Base-by-base conservation (phyloP, 352 stramenopile genomes). In the Phytopythium boreale region DNA sequence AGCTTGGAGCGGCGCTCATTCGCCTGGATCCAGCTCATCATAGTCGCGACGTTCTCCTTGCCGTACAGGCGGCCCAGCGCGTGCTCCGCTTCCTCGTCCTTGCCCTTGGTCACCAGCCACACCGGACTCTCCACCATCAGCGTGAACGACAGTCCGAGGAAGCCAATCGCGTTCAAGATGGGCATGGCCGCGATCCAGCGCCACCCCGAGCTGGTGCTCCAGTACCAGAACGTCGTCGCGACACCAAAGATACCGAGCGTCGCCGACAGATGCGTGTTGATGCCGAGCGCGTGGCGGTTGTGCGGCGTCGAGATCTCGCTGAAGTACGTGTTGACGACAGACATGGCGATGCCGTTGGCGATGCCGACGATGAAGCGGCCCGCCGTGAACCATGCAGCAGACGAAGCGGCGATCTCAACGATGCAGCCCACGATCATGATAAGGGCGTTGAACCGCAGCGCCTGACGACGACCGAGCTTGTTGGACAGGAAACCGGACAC, bases 171-270 rank as follows among this genome's bases (percentile, higher is more conserved):
- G 37, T 74, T 67, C 17, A 75, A 47, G 15, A 80, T 70, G n/a
- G 72, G 76, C 36, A 79, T 74, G 0, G 61, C 73, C 4, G 70
- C 71, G 49, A 88, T 85, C 53, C 76, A 82, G 12, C 82, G 79
- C 77, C 79, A 88, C 27, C 79, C 75, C 0, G 57, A 65, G 9
- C 60, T 68, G 17, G 76, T 80, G 58, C 82, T 68, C 52, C 71
- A 74, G 61, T 84, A 74, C 68, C 79, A 86, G 61, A 87, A 89
- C n/a, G 79, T 75, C 34, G 67, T 74, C 4, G 69, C 67, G 9
- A 79, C 69, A 0, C 83, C 47, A n/a, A 83, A 66, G 43, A 83
- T 75, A 29, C 77, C 76, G 5, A 85, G 37, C n/a, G 69, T 71
- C 6, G 84, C 65, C 6, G 67, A 61, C 44, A 87, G 67, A 39